A percentile compares a stretch with the other conserved stretches of the same genome.
phyloP scores from a whole-genome alignment of 371 early-diverging fungal genomes.

The Mortierella sp. region DNA sequence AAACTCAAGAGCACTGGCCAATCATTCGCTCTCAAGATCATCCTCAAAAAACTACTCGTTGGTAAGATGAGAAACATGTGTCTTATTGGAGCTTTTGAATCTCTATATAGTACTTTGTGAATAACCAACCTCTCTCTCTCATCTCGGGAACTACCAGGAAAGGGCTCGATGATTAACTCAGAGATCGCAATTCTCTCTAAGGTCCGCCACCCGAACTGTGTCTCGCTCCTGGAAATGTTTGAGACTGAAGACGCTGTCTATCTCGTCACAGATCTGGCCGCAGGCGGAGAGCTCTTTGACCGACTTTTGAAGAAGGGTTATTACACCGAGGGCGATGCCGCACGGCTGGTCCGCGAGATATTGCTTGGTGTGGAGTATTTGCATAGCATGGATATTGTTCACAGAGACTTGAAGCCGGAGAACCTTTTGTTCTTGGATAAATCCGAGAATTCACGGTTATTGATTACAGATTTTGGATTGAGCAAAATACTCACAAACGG shows the following conservation, averaged over 20 bases:
- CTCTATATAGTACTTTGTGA: neutral
- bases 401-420: slow-evolving; percentile 90
- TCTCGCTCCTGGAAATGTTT: slow-evolving; percentile 82
- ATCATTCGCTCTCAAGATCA: slow-evolving; percentile 83
- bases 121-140: neutral
- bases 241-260: slow-evolving; percentile 85
- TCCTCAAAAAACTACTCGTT: slow-evolving; percentile 71
- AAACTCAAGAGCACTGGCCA: slow-evolving; percentile 36
- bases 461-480: slow-evolving; percentile 88
- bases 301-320: slow-evolving; percentile 82
- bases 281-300: slow-evolving; percentile 91
- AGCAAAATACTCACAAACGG: slow-evolving; percentile 77
- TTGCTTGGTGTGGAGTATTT: slow-evolving; percentile 85
- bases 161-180: slow-evolving; percentile 84
- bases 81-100: neutral
- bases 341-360: slow-evolving; percentile 76
- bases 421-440: slow-evolving; percentile 75
- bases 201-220: slow-evolving; percentile 84
- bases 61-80: slow-evolving; percentile 23
- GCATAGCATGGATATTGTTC: slow-evolving; percentile 87
- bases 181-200: slow-evolving; percentile 83
- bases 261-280: slow-evolving; percentile 87
- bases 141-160: slow-evolving; percentile 47
- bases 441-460: slow-evolving; percentile 65
- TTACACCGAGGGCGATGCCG: slow-evolving; percentile 84